A percentile compares a stretch with the other conserved stretches of the same genome.
Evolutionary conservation across 2,329 filamentous ascomycete species (phyloP).

Genomic region (Monosporascus sp.): DNA sequence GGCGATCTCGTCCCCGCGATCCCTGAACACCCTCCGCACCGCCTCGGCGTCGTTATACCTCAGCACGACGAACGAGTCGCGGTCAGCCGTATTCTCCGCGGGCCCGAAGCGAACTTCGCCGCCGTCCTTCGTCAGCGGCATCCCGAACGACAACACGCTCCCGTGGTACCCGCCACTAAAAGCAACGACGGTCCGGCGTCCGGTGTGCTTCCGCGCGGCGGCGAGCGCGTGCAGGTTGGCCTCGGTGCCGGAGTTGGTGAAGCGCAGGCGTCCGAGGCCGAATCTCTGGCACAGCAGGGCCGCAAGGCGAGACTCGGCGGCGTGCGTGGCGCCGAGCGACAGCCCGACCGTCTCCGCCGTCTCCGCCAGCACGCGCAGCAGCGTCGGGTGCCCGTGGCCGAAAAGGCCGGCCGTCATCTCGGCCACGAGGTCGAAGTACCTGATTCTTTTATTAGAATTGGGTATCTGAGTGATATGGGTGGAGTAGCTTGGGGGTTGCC

Average conservation of each 20-base stretch:
- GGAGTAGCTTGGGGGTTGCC: no score
- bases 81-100: constrained; percentile 42
- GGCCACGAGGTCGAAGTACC: constrained; percentile 55
- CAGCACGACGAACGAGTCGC: constrained; percentile 53
- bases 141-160: constrained; percentile 43
- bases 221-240: constrained; percentile 57
- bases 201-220: constrained; percentile 42
- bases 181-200: constrained; percentile 42
- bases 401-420: constrained; percentile 63
- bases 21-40: constrained; percentile 37
- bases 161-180: constrained; percentile 51
- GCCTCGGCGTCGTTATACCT: constrained; percentile 55
- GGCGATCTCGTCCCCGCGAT: constrained; percentile 41
- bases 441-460: constrained; percentile 8
- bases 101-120: constrained; percentile 13
- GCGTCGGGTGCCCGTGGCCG: constrained; percentile 56
- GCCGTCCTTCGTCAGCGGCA: constrained; percentile 20
- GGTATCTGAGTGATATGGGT: no score
- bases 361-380: constrained; percentile 24
- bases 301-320: constrained; percentile 48
- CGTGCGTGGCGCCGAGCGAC: constrained; percentile 50
- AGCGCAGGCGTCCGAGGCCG: constrained; percentile 49
- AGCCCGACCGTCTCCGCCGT: constrained; percentile 43
- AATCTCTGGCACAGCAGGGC: constrained; percentile 49
- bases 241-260: constrained; percentile 63